phyloP scores from a whole-genome alignment of 805 yeast genomes.

The Candida glaebosa region DNA sequence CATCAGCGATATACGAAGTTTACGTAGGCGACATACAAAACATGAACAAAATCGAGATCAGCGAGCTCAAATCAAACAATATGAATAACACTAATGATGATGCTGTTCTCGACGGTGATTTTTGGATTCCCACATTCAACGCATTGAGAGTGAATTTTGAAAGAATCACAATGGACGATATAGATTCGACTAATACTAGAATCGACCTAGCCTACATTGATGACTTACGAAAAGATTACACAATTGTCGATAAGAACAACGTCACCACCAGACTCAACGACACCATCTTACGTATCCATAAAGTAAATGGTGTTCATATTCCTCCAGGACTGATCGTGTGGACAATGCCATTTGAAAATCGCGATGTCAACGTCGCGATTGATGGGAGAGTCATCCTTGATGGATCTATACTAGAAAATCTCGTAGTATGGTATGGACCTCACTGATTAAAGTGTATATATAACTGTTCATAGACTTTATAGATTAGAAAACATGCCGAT shows the following conservation, averaged over 20 bases:
- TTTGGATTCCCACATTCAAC: conserved; percentile 38
- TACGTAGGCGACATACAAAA: conserved; percentile 26
- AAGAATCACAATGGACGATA: conserved; percentile 30
- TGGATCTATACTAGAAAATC: conserved; percentile 29
- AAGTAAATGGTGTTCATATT: conserved; percentile 32
- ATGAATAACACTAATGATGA: conserved; percentile 11
- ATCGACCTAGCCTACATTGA: conserved; percentile 26
- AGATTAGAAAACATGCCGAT: background rate
- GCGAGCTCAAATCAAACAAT: conserved; percentile 17
- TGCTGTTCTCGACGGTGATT: conserved; percentile 19
- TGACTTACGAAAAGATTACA: conserved; percentile 2
- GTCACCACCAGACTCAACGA: conserved; percentile 7
- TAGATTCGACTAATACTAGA: conserved; percentile 38
- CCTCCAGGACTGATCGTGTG: conserved; percentile 22
- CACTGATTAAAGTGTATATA: background rate
- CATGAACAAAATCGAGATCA: conserved; percentile 22
- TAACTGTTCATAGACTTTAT: background rate
- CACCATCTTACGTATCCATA: conserved; percentile 22
- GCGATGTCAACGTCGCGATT: conserved; percentile 15
- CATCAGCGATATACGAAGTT: conserved; percentile 23
- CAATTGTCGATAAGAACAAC: conserved; percentile 5
- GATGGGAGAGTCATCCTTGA: conserved; percentile 23
- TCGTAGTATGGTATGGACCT: conserved; percentile 20
- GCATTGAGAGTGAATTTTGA: conserved; percentile 49
- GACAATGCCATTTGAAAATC: conserved; percentile 23